A percentile compares a stretch with the other conserved stretches of the same genome.
phyloP scores from a whole-genome alignment of 345 rosid genomes.

The Eucalyptus erythrocorys region DNA sequence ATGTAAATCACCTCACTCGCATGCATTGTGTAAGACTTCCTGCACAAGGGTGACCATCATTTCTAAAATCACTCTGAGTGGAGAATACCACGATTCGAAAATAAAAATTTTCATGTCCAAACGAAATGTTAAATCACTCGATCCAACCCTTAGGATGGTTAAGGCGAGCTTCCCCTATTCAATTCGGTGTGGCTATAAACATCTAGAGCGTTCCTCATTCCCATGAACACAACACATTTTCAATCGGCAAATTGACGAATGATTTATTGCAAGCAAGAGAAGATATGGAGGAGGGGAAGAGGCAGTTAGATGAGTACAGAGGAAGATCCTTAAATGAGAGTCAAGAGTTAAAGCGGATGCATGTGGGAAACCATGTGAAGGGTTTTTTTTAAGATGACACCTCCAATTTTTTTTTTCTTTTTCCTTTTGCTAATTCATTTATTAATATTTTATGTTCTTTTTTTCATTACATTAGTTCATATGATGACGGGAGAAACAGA shows the following conservation, averaged over 20 bases:
- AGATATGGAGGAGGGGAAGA: neutral
- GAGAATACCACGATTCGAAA: neutral
- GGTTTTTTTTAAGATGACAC: neutral
- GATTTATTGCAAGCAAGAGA: neutral
- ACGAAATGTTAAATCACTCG: neutral
- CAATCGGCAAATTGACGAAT: neutral
- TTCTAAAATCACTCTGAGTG: neutral
- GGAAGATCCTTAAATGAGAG: neutral
- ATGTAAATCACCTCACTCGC: neutral
- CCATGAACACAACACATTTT: neutral
- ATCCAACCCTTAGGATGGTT: neutral
- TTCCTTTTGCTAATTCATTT: neutral
- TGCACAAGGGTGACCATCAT: rapidly evolving
- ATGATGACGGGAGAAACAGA: constrained; percentile 1
- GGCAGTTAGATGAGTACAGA: neutral
- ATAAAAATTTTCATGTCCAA: neutral
- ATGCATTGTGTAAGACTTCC: neutral
- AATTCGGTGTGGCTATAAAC: neutral
- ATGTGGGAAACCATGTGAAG: constrained; percentile 45
- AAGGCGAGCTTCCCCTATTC: neutral
- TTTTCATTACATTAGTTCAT: neutral
- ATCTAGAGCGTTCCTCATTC: neutral
- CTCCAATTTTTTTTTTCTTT: neutral
- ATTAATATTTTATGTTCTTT: neutral
- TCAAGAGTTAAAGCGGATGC: constrained; percentile 2